Conservation (phyloP, 345 rosid genomes). For the Rhodomyrtus tomentosa region DNA sequence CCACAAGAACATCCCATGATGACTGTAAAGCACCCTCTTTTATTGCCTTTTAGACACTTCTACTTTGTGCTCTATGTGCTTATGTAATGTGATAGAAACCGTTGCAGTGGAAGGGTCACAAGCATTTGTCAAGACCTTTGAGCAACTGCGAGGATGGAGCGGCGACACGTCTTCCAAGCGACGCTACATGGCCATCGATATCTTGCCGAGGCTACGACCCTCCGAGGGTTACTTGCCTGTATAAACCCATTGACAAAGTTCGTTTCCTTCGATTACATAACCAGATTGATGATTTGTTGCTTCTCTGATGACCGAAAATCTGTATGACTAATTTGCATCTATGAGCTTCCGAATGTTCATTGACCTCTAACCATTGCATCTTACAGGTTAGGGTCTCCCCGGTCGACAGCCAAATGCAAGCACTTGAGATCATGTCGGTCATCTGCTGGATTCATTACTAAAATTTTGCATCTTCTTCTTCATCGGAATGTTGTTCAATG, state of each 20-base stretch:
- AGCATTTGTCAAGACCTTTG: not conserved
- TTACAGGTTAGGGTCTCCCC: not conserved
- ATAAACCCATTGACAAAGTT: not conserved
- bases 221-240: not conserved
- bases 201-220: not conserved
- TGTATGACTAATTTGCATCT: no score
- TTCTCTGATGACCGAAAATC: no score
- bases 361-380: not conserved
- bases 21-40: not conserved
- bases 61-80: not conserved
- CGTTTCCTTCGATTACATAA: not conserved
- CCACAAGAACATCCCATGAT: not conserved
- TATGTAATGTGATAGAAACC: not conserved
- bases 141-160: not conserved
- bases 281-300: not conserved
- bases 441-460: not conserved
- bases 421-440: not conserved
- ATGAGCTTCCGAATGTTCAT: no score
- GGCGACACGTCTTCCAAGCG: not conserved
- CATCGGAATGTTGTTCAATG: not conserved
- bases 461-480: not conserved
- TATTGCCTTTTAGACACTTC: not conserved
- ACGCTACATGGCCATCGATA: not conserved
- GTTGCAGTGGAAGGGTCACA: no score
- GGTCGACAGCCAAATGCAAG: not conserved